phyloP scores from a whole-genome alignment of 1,284 basidiomycete genomes.

The Tetrapyrgos nigripes region DNA sequence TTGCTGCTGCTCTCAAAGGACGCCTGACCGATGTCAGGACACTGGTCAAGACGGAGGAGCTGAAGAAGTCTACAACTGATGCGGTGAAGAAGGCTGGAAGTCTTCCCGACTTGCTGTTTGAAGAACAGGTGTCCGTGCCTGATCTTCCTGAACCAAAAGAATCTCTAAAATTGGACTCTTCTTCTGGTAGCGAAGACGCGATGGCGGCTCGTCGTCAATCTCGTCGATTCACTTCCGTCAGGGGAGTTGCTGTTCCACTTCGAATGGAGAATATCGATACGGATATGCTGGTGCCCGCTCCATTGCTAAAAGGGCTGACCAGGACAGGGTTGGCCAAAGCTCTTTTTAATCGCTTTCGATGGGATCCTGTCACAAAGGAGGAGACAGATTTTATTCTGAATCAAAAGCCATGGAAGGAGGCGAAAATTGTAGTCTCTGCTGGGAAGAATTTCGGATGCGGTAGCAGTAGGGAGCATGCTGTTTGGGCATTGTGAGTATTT shows the following conservation, averaged over 20 bases:
- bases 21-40: slow-evolving; percentile 90
- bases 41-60: slow-evolving; percentile 53
- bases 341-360: slow-evolving; percentile 83
- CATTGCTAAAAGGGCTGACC: slow-evolving; percentile 94
- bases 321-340: slow-evolving; percentile 91
- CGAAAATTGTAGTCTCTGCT: slow-evolving; percentile 88
- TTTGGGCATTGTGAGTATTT: slow-evolving; percentile 86
- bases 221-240: slow-evolving; percentile 69
- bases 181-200: slow-evolving; percentile 43
- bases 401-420: slow-evolving; percentile 78
- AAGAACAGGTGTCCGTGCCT: too few species aligned
- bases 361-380: slow-evolving; percentile 78
- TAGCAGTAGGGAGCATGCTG: slow-evolving; percentile 92
- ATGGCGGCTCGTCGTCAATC: slow-evolving; percentile 48
- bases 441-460: slow-evolving; percentile 96
- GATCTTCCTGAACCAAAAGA: slow-evolving; percentile 63
- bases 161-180: slow-evolving; percentile 20
- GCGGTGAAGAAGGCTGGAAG: slow-evolving; percentile 46
- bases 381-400: slow-evolving; percentile 92
- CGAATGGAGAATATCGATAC: slow-evolving; percentile 94
- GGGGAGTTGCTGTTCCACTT: slow-evolving; percentile 87
- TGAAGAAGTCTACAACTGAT: slow-evolving; percentile 66
- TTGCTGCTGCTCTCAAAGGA: slow-evolving; percentile 90
- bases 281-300: slow-evolving; percentile 96
- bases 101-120: slow-evolving; percentile 71